A percentile compares a stretch with the other conserved stretches of the same genome.
Evolutionary conservation across 441 rosid species (phyloP).

Genomic region (Manihot esculenta): DNA sequence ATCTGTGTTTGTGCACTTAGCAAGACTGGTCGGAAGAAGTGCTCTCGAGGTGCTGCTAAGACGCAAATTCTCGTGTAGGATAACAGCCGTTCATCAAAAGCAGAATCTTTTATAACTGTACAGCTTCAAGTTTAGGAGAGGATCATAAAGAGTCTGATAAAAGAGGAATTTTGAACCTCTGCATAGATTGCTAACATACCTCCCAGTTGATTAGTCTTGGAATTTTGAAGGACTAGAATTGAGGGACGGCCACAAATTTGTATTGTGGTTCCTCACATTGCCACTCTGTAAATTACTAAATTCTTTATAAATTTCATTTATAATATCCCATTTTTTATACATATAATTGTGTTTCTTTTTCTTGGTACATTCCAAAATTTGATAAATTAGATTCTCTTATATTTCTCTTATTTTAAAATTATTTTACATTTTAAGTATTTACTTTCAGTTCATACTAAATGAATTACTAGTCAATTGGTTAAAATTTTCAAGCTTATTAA

Average conservation of each 20-base stretch:
- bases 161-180: conserved; percentile 6
- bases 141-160: not conserved
- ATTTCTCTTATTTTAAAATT: not conserved
- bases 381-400: too few relatives aligned
- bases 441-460: not conserved
- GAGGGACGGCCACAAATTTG: not conserved
- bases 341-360: too few relatives aligned
- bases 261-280: not conserved
- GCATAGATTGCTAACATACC: conserved; percentile 12
- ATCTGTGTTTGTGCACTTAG: conserved; percentile 79
- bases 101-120: conserved; percentile 21
- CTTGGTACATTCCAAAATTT: too few relatives aligned
- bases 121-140: conserved; percentile 31
- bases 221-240: not conserved
- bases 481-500: too few relatives aligned
- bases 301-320: not conserved
- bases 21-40: conserved; percentile 75
- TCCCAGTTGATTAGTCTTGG: conserved; percentile 1
- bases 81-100: conserved; percentile 3
- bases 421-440: not conserved
- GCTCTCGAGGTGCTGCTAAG: conserved; percentile 85
- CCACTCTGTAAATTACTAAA: not conserved
- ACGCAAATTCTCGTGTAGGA: conserved; percentile 83
- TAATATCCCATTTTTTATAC: too few relatives aligned
- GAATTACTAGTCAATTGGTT: too few relatives aligned